Evolutionary conservation across 768 basidiomycete genomes (phyloP).

Genomic region (Pleurotus pulmonarius): DNA sequence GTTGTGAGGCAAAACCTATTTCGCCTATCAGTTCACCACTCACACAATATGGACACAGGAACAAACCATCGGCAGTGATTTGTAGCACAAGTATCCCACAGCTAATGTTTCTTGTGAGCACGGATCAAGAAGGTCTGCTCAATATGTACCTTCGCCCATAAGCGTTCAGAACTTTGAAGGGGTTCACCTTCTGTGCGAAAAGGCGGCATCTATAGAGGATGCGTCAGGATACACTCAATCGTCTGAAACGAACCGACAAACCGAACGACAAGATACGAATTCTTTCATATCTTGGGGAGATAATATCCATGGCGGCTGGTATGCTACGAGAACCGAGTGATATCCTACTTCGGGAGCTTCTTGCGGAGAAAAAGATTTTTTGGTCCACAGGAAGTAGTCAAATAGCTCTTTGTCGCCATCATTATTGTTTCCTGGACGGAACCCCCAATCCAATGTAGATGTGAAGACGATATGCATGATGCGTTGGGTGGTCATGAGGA

Average conservation of each 20-base stretch:
- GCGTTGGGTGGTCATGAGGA: slow-evolving; percentile 47
- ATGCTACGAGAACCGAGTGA: slow-evolving; percentile 45
- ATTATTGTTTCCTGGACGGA: slow-evolving; percentile 26
- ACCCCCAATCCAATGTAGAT: slow-evolving; percentile 37
- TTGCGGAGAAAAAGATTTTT: slow-evolving; percentile 6
- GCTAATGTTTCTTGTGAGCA: slow-evolving; percentile 21
- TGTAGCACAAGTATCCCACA: slow-evolving; percentile 55
- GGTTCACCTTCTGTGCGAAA: slow-evolving; percentile 27
- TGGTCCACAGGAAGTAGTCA: slow-evolving; percentile 42
- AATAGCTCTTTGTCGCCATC: slow-evolving; percentile 38
- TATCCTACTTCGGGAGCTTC: slow-evolving; percentile 16
- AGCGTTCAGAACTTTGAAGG: slow-evolving; percentile 41
- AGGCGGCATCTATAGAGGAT: slow-evolving; percentile 33
- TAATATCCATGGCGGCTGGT: slow-evolving; percentile 60
- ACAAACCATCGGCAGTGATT: slow-evolving; percentile 52
- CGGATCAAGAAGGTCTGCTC: not conserved
- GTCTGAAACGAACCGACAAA: slow-evolving; percentile 15
- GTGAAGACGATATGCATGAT: slow-evolving; percentile 43
- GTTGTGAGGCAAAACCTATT: slow-evolving; percentile 35
- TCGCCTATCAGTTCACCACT: not conserved
- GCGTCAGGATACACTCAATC: too few relatives aligned
- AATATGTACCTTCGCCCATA: slow-evolving; percentile 55
- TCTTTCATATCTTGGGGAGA: slow-evolving; percentile 49
- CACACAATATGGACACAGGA: not conserved
- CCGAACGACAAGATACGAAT: slow-evolving; percentile 43